A percentile compares a stretch with the other conserved stretches of the same genome.
phyloP scores from a whole-genome alignment of 352 stramenopile genomes.

The Globisporangium canariense region DNA sequence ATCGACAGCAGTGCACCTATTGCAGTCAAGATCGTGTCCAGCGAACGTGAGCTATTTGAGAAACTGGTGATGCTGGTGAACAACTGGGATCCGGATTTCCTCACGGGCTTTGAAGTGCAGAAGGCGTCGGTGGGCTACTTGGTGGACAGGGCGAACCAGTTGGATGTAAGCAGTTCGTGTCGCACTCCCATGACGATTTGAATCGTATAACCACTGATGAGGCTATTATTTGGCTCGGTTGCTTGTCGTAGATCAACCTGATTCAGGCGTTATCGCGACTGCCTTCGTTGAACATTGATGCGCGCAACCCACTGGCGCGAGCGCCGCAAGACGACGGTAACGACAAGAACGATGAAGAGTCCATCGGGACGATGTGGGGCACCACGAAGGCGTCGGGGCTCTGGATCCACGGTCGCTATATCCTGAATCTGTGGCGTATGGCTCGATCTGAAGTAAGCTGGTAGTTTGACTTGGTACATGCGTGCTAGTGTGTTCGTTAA shows the following conservation, averaged over 20 bases:
- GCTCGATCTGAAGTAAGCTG: constrained; percentile 56
- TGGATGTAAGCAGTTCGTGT: constrained; percentile 33
- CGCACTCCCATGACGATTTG: not conserved
- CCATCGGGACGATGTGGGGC: constrained; percentile 73
- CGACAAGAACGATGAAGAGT: constrained; percentile 26
- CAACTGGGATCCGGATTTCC: constrained; percentile 86
- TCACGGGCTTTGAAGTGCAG: constrained; percentile 88
- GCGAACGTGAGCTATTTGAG: constrained; percentile 62
- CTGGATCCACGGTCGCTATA: constrained; percentile 87
- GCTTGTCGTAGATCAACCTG: constrained; percentile 49
- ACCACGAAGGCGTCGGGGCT: constrained; percentile 82
- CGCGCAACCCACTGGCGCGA: constrained; percentile 34
- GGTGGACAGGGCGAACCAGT: constrained; percentile 51
- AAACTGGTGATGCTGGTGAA: constrained; percentile 53
- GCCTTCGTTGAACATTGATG: constrained; percentile 47
- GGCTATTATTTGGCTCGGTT: not conserved
- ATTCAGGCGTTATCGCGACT: constrained; percentile 68
- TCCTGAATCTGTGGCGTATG: constrained; percentile 93
- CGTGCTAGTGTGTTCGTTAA: not conserved
- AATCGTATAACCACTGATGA: not conserved
- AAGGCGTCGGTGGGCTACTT: constrained; percentile 76
- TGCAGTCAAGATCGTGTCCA: constrained; percentile 25
- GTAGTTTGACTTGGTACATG: no score
- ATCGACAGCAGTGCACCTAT: constrained; percentile 24
- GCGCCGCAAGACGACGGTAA: constrained; percentile 24